Evolutionary conservation across 208 protist genomes (phyloP).

Genomic region (Phytomonas francai): DNA sequence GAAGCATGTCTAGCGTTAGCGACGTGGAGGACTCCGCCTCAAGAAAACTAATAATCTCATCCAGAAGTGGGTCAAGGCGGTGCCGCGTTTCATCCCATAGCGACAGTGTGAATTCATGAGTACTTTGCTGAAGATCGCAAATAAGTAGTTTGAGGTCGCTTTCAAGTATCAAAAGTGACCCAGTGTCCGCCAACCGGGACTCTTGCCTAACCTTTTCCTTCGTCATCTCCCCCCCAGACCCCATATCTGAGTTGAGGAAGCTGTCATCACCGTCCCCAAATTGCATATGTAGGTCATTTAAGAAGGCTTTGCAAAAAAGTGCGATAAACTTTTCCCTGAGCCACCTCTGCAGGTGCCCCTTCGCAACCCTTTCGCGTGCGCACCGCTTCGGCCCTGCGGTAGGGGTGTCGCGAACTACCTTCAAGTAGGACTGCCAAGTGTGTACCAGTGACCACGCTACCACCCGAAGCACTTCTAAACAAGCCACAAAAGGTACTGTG

Average conservation of each 20-base stretch:
- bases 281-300: conserved; percentile 18
- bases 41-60: neutral
- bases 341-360: conserved; percentile 13
- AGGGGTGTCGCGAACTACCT: neutral
- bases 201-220: neutral
- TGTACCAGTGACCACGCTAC: conserved; percentile 31
- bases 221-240: conserved; percentile 9
- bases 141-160: conserved; percentile 8
- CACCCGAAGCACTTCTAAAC: conserved; percentile 24
- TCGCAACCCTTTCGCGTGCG: conserved; percentile 7
- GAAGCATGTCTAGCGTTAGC: neutral
- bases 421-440: conserved; percentile 31
- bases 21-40: neutral
- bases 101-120: neutral
- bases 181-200: too few relatives aligned
- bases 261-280: conserved; percentile 15
- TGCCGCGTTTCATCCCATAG: neutral
- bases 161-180: conserved; percentile 10
- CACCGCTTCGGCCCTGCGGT: conserved; percentile 20
- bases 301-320: conserved; percentile 21
- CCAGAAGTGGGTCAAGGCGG: neutral
- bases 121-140: neutral
- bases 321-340: conserved; percentile 13
- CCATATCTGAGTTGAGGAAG: conserved; percentile 25
- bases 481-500: too few relatives aligned